Percentiles rank a stretch among this genome's conserved stretches.
phyloP scores from a whole-genome alignment of 108 stramenopile species.

The Nannochloropsis oceanica region DNA sequence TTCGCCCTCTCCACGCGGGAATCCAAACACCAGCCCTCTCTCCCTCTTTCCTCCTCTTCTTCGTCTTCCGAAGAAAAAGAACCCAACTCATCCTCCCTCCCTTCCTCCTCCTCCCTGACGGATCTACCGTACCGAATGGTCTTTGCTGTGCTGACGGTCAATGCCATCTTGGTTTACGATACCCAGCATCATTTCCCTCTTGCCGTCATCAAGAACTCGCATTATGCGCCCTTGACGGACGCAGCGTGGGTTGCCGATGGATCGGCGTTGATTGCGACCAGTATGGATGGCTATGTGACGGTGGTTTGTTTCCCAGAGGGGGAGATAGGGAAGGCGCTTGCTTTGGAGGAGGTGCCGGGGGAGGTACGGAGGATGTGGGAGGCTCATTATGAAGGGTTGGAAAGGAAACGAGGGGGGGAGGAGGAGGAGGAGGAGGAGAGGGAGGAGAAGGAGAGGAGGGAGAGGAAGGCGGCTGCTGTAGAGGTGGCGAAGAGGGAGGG shows the following conservation, averaged over 20 bases:
- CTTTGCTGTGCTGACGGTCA: slow-evolving; percentile 41
- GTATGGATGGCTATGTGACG: slow-evolving; percentile 40
- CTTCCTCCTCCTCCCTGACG: slow-evolving; percentile 3
- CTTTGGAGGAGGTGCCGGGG: slow-evolving; percentile 18
- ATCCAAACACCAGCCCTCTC: background rate
- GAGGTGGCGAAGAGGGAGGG: background rate
- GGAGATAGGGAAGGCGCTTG: slow-evolving; percentile 29
- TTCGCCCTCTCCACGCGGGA: slow-evolving; percentile 17
- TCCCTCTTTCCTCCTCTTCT: background rate
- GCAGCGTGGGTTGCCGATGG: slow-evolving; percentile 36
- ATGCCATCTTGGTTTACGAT: slow-evolving; percentile 42
- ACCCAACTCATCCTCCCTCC: background rate
- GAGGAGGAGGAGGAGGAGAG: background rate
- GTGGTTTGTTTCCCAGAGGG: slow-evolving; percentile 21
- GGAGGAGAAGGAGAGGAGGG: background rate
- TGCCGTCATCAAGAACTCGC: slow-evolving; percentile 23
- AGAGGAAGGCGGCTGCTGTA: background rate
- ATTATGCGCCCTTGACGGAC: slow-evolving; percentile 42
- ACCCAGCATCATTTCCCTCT: slow-evolving; percentile 40
- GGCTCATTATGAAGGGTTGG: slow-evolving; percentile 16
- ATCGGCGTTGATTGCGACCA: slow-evolving; percentile 29
- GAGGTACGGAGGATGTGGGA: slow-evolving; percentile 18
- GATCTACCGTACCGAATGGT: slow-evolving; percentile 34
- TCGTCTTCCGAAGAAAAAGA: background rate
- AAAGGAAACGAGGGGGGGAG: background rate